Base-by-base conservation (phyloP, 495 filamentous ascomycete genomes). In the Tetracladium setigerum region DNA sequence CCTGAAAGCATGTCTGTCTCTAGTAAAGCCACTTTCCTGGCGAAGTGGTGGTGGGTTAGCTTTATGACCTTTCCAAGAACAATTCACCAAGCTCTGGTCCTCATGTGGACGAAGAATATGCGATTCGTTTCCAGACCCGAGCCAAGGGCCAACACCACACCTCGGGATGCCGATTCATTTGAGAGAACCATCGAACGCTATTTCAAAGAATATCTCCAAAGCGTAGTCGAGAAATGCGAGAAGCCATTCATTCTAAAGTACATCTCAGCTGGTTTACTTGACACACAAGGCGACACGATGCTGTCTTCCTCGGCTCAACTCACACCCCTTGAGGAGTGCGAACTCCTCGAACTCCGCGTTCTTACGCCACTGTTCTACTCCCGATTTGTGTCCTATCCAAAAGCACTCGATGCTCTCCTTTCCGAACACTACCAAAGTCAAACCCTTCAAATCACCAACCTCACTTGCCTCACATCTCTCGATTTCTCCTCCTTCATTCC, bases 11-110 rank as follows among this genome's bases (percentile, higher is more conserved):
- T 79, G 49, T 62, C 61, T 1, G n/a, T 51, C 5, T 56, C 59
- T 42, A 55, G 70, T 9, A 71, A 67, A 38, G 43, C 64, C 14
- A 57, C 31, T 27, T 83, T 84, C 53, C 53, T 84, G 7, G 38
- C 58, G 11, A 52, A 59, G 11, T 84, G 81, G 74, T 75, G 72
- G 64, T 84, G 78, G 79, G 73, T 79, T 14, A 76, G 79, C 4
- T 65, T 86, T 12, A 62, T 74, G 6, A 82, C 82, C 0, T 77
- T 79, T 46, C 79, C 80, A 5, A 64, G 81, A 27, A 85, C 83
- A 35, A 54, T 79, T 7, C 67, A 64, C 47, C 67, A 85, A 62
- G 81, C 81, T 4, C 60, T 44, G 1, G 63, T 59, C 22, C 63
- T 84, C 9, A 81, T 74, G 51, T 75, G 79, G 50, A 37, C 46